These are phyloP conservation scores for Ramaria sp. DNA, from an alignment of 768 basidiomycete genomes.

Conservation along the genomic window DNA sequence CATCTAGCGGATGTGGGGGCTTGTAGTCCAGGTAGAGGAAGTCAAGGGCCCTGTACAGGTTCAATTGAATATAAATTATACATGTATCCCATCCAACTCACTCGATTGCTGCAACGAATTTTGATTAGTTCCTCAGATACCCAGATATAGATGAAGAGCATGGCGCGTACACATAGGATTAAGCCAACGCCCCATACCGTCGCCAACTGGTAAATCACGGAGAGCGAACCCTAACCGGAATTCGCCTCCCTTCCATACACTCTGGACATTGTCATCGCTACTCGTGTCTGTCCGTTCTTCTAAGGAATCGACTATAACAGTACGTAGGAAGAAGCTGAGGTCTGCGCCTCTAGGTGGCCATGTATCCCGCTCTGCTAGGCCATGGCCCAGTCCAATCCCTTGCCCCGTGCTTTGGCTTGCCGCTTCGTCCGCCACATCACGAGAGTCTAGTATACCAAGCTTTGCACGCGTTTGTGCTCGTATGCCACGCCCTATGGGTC, in stretches of 20 bases:
- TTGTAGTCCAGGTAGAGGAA: conserved; percentile 88
- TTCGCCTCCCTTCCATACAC: conserved; percentile 21
- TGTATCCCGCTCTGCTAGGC: conserved; percentile 57
- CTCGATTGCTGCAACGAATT: conserved; percentile 33
- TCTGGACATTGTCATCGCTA: neutral
- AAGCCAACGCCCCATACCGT: conserved; percentile 65
- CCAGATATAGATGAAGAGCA: neutral
- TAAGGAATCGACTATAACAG: conserved; percentile 77
- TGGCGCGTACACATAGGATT: conserved; percentile 65
- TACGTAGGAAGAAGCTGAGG: conserved; percentile 70
- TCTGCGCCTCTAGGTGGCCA: conserved; percentile 89
- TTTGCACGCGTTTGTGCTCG: conserved; percentile 19
- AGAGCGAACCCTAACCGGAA: conserved; percentile 69
- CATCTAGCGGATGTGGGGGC: conserved; percentile 67
- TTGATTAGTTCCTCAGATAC: neutral
- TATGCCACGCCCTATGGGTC: conserved; percentile 17
- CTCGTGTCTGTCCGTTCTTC: conserved; percentile 20
- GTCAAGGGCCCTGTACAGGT: conserved; percentile 57
- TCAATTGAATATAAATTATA: neutral
- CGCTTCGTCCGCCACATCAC: conserved; percentile 4
- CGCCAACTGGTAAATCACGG: conserved; percentile 53
- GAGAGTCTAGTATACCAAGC: conserved; percentile 15
- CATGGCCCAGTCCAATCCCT: conserved; percentile 58
- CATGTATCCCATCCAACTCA: conserved; percentile 17
- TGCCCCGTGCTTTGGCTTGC: conserved; percentile 35